These are phyloP conservation scores for Cercophora newfieldiana DNA, from an alignment of 495 filamentous ascomycete species.

Conservation along the genomic window DNA sequence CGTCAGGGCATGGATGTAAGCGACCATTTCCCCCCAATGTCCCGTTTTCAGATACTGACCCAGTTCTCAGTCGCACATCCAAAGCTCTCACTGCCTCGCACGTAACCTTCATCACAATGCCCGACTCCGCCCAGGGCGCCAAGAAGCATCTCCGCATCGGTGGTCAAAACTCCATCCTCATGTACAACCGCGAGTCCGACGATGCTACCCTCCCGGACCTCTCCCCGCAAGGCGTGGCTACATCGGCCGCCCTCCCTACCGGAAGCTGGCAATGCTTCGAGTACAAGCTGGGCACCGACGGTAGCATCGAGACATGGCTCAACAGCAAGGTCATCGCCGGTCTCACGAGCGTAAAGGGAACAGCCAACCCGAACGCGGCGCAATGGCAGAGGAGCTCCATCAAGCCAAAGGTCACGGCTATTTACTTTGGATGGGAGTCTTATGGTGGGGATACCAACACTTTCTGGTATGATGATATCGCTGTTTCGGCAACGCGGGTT, in stretches of 20 bases:
- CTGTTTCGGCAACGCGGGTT: constrained; percentile 44
- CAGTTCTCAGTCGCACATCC: constrained; percentile 48
- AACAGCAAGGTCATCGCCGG: constrained; percentile 50
- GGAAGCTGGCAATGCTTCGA: constrained; percentile 57
- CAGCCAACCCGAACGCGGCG: constrained; percentile 49
- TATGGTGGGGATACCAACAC: constrained; percentile 60
- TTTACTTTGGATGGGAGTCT: constrained; percentile 63
- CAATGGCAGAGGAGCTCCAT: constrained; percentile 49
- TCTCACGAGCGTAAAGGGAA: constrained; percentile 46
- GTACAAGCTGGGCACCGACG: constrained; percentile 56
- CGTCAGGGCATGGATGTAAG: constrained; percentile 55
- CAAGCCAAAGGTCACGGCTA: constrained; percentile 50
- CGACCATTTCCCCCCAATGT: constrained; percentile 14
- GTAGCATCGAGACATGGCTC: constrained; percentile 58
- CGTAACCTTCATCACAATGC: constrained; percentile 63
- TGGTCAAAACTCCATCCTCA: constrained; percentile 57
- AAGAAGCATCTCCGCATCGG: constrained; percentile 61
- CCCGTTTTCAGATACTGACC: constrained; percentile 27
- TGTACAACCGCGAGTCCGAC: constrained; percentile 62
- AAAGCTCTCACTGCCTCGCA: constrained; percentile 54
- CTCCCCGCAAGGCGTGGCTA: constrained; percentile 55
- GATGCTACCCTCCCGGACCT: constrained; percentile 61
- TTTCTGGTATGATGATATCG: constrained; percentile 60
- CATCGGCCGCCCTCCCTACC: constrained; percentile 50
- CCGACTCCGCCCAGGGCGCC: constrained; percentile 52